phyloP scores from a whole-genome alignment of 2,329 filamentous ascomycete species.

The Colletotrichum simmondsii region DNA sequence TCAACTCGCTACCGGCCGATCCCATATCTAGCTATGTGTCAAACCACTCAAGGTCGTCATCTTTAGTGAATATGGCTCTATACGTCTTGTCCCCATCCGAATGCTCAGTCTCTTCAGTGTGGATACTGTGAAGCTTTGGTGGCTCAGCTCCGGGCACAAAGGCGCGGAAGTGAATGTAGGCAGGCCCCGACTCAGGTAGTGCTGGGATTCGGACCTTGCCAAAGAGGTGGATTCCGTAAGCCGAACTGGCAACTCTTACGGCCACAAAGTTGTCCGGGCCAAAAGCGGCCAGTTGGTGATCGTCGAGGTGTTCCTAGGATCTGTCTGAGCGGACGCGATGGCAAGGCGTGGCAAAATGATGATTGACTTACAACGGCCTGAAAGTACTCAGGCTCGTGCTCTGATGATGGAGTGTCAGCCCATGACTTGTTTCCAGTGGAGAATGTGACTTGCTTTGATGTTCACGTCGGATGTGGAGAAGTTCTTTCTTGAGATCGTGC shows the following conservation, averaged over 20 bases:
- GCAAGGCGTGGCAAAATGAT: too few relatives aligned
- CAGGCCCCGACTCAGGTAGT: constrained; percentile 47
- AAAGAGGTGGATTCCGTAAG: constrained; percentile 61
- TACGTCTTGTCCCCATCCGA: constrained; percentile 54
- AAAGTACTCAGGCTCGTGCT: constrained; percentile 67
- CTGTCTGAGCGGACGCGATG: constrained; percentile 10
- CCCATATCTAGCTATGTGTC: constrained; percentile 49
- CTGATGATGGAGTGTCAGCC: constrained; percentile 40
- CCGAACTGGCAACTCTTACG: constrained; percentile 57
- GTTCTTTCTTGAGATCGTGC: constrained; percentile 60
- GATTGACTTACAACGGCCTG: constrained; percentile 52
- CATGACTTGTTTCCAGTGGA: neutral
- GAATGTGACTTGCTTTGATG: constrained; percentile 50
- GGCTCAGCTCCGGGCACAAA: constrained; percentile 50
- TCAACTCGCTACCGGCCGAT: neutral
- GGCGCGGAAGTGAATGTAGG: constrained; percentile 60
- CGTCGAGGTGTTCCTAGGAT: constrained; percentile 44
- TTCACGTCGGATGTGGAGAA: constrained; percentile 60
- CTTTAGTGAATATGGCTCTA: constrained; percentile 56
- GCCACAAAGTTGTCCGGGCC: constrained; percentile 51
- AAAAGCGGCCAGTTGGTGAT: constrained; percentile 51
- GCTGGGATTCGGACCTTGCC: constrained; percentile 60
- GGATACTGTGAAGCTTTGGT: constrained; percentile 57
- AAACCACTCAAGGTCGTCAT: constrained; percentile 64
- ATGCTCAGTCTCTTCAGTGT: constrained; percentile 57